Evolutionary conservation across 306 rosid genomes (phyloP), one percentile per base, ranked within the genome.

Genomic region (Astragalus glycyphyllos): DNA sequence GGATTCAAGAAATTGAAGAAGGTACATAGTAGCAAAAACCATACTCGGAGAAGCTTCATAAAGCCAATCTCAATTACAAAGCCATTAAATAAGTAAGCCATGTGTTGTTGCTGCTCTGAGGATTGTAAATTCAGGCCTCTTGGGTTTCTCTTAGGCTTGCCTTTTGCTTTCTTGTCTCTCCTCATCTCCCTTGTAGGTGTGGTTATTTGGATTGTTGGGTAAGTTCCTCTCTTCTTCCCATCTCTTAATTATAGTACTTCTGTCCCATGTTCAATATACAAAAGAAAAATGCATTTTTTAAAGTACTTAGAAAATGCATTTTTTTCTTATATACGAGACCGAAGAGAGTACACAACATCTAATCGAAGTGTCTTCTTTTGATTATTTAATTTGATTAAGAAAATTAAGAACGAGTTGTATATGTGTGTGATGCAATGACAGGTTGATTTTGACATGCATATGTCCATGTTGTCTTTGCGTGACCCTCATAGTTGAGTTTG

Each of bases 381-480:
- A 13, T 23, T 42, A 2, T 60, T 59, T 5, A 0, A 5, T n/a
- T n/a, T n/a, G n/a, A n/a, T n/a, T n/a, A n/a, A n/a, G n/a, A n/a
- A n/a, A n/a, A n/a, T n/a, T n/a, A n/a, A n/a, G n/a, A n/a, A n/a
- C n/a, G n/a, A n/a, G n/a, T n/a, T n/a, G n/a, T n/a, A n/a, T n/a
- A n/a, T n/a, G n/a, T n/a, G n/a, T n/a, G n/a, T n/a, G n/a, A n/a
- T 72, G 54, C 7, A 50, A 31, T 66, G 69, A 70, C 86, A 92
- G 96, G 79, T 85, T 88, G 80, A 3, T 15, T 54, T 65, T 92
- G 62, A 86, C 85, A 51, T 90, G 96, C 79, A 66, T 92, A 79
- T 92, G 96, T 17, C 96, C 98, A 4, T 92, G 98, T 74, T 92
- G 98, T 64, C 83, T 92, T 65, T 90, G 96, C 47, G 91, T 80